Evolutionary conservation across 2,329 filamentous ascomycete species (phyloP).

Genomic region (Fusarium sp.): DNA sequence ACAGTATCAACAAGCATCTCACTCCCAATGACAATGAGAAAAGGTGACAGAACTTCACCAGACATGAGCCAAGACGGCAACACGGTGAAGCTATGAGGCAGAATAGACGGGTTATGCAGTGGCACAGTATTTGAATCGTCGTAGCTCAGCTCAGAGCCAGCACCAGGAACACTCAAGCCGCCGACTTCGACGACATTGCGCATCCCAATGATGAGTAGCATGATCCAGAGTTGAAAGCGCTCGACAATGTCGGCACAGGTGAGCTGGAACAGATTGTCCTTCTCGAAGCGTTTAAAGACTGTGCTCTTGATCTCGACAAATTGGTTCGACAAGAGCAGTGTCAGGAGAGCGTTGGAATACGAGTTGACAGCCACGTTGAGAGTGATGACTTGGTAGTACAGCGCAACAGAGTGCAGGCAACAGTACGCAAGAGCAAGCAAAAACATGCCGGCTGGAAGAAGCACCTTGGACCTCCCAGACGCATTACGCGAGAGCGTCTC

Average conservation of each 20-base stretch:
- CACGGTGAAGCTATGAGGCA: constrained; percentile 91
- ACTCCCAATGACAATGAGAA: constrained; percentile 91
- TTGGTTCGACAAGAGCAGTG: constrained; percentile 93
- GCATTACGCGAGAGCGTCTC: constrained; percentile 91
- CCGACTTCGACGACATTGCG: constrained; percentile 97
- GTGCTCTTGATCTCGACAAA: constrained; percentile 99
- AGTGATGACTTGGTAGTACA: constrained; percentile 98
- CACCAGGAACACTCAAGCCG: constrained; percentile 75
- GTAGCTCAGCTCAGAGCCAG: constrained; percentile 60
- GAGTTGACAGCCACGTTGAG: constrained; percentile 98
- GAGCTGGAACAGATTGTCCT: constrained; percentile 96
- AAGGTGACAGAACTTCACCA: constrained; percentile 90
- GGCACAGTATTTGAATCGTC: constrained; percentile 66
- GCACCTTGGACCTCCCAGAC: constrained; percentile 89
- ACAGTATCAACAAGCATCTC: constrained; percentile 98
- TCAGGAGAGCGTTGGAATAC: constrained; percentile 95
- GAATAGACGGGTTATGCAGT: constrained; percentile 76
- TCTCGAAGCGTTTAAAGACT: constrained; percentile 98
- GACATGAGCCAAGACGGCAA: constrained; percentile 82
- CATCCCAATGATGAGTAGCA: constrained; percentile 95
- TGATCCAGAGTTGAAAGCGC: constrained; percentile 96
- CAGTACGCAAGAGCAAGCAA: constrained; percentile 88
- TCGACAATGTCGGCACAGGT: constrained; percentile 98
- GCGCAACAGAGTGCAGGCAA: constrained; percentile 83
- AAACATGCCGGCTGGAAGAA: constrained; percentile 93